Evolutionary conservation across 805 yeast species (phyloP).

Genomic region (Torulaspora franciscae): DNA sequence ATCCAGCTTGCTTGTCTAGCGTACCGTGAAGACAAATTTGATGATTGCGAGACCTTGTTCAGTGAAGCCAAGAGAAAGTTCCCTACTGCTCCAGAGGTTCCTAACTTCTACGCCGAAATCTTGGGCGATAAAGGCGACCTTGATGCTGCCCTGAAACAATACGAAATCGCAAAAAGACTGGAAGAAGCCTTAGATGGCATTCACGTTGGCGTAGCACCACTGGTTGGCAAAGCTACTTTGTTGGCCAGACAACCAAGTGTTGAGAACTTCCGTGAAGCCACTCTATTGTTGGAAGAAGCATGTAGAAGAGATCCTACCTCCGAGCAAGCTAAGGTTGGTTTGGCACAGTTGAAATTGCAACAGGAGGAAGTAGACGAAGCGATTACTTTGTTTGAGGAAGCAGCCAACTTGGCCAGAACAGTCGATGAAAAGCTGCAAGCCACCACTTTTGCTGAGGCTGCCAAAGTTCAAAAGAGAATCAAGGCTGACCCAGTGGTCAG

Average conservation of each 20-base stretch:
- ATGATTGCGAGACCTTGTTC: conserved; percentile 60
- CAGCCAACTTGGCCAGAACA: conserved; percentile 76
- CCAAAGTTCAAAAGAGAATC: conserved; percentile 80
- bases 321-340: conserved; percentile 83
- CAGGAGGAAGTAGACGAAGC: conserved; percentile 80
- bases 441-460: conserved; percentile 85
- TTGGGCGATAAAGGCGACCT: conserved; percentile 75
- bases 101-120: conserved; percentile 93
- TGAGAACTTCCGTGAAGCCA: conserved; percentile 51
- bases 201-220: conserved; percentile 82
- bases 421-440: conserved; percentile 86
- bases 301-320: conserved; percentile 78
- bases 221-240: conserved; percentile 81
- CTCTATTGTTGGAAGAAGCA: conserved; percentile 65
- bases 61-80: conserved; percentile 64
- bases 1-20: conserved; percentile 91
- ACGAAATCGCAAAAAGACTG: conserved; percentile 78
- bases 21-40: conserved; percentile 59
- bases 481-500: conserved; percentile 62
- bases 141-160: conserved; percentile 70
- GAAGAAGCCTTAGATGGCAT: conserved; percentile 65
- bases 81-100: conserved; percentile 86
- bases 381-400: conserved; percentile 71
- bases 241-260: conserved; percentile 49
- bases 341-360: conserved; percentile 88